Conservation (phyloP, 352 stramenopile genomes). For the Thalassiosira mediterranea region DNA sequence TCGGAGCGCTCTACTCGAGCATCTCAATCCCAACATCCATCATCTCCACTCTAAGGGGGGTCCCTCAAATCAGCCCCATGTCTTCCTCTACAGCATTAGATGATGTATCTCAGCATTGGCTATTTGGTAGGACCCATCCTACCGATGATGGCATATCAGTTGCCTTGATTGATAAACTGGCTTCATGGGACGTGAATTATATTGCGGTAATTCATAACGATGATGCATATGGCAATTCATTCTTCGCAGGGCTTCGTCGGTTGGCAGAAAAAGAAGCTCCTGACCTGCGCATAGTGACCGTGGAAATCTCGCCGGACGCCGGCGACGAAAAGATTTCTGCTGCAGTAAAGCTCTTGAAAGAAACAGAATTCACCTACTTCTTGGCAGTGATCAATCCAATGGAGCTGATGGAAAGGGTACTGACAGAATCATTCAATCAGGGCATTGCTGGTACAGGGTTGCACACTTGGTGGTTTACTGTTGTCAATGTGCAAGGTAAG, state of each 20-base stretch:
- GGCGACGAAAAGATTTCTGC: background rate
- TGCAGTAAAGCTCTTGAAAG: conserved; percentile 23
- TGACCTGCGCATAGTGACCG: background rate
- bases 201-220: conserved; percentile 40
- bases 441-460: conserved; percentile 52
- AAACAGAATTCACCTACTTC: conserved; percentile 46
- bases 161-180: conserved; percentile 44
- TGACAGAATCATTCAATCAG: conserved; percentile 48
- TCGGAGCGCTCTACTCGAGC: conserved; percentile 32
- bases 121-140: conserved; percentile 64
- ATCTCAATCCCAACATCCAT: conserved; percentile 55
- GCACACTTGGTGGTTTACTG: conserved; percentile 64
- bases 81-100: conserved; percentile 53
- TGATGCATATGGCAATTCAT: conserved; percentile 32
- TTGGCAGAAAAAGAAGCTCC: background rate
- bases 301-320: background rate
- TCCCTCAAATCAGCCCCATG: conserved; percentile 58
- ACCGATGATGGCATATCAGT: conserved; percentile 57
- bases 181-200: conserved; percentile 17
- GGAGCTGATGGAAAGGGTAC: conserved; percentile 35
- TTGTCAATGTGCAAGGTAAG: conserved; percentile 27
- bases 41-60: conserved; percentile 44
- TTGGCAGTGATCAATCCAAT: conserved; percentile 39
- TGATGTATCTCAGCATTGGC: conserved; percentile 60
- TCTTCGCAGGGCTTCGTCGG: conserved; percentile 1